Base-by-base conservation (phyloP, 768 basidiomycete genomes). In the Calocera cornea region DNA sequence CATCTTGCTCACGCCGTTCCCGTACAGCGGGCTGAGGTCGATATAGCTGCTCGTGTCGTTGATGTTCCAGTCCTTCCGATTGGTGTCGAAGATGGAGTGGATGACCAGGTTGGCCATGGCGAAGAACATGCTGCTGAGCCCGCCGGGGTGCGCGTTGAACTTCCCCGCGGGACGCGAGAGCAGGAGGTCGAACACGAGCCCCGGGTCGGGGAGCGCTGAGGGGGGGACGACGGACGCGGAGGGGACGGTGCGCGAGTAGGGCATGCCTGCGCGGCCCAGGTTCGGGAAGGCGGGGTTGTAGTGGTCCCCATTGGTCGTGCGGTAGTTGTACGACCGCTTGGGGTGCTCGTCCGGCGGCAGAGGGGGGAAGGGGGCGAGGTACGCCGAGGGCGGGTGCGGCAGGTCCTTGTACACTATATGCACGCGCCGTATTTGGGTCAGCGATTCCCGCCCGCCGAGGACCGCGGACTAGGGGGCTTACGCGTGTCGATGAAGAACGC, bases 31-130 rank as follows among this genome's bases (percentile, higher is more conserved):
- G 60, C 80, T 82, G 7, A 87, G 76, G 71, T 86, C 84, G 29
- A 86, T 78, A 69, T 86, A 86, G 1, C 81, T 82, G 67, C 79
- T 79, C 0, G 84, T 81, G 64, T 81, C 76, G 76, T 86, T 86
- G 73, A 80, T 77, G 34, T 75, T 77, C 70, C 75, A 76, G 69
- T 83, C 78, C 1, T 72, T 68, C 12, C 72, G 74, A 69, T 81
- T 76, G 0, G 84, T 84, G 38, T 80, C 75, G 79, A 85, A 87
- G 69, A 70, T 41, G 17, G 31, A 54, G 64, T 92, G 90, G 64
- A 92, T 90, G 41, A 92, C 89, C 14, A 92, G 81, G 1, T 90
- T 85, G 8, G 90, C 91, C 69, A 89, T 92, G 7, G 86, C 79
- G 73, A 73, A 76, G 66, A 72, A 72, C 60, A 77, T 67, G 34